Conservation (phyloP, 257 asterid genomes). For the Jaltomata sinuosa region DNA sequence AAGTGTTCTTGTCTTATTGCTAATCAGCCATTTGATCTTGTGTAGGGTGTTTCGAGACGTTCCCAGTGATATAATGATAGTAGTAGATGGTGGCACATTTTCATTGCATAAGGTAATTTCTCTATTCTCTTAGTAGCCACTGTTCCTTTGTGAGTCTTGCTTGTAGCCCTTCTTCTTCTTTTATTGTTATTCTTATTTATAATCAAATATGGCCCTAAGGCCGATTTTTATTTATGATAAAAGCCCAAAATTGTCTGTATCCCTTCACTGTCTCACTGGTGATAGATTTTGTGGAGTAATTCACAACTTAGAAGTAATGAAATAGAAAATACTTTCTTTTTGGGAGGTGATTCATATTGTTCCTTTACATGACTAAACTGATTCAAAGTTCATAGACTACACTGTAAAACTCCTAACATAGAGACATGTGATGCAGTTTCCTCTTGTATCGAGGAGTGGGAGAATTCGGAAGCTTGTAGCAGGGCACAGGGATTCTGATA, state of each 20-base stretch:
- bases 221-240: no score
- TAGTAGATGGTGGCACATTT: conserved; percentile 71
- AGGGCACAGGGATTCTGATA: conserved; percentile 63
- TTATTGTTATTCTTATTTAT: no score
- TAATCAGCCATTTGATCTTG: conserved; percentile 9
- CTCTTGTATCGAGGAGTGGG: conserved; percentile 91
- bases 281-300: neutral
- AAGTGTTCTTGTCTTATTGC: conserved; percentile 5
- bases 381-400: neutral
- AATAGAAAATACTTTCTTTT: neutral
- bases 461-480: conserved; percentile 72
- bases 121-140: neutral
- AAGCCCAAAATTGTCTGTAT: neutral
- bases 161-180: no score
- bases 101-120: conserved; percentile 72
- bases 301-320: neutral
- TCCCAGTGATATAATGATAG: conserved; percentile 80
- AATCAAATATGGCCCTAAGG: no score
- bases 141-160: neutral
- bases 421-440: conserved; percentile 50
- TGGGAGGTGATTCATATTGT: neutral
- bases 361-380: neutral
- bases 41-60: conserved; percentile 88
- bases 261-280: neutral
- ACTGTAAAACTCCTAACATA: neutral